Percentiles rank a stretch among this genome's conserved stretches.
These are phyloP conservation scores for Fraxinus paxiana DNA, from an alignment of 305 asterid species.

Conservation along the genomic window DNA sequence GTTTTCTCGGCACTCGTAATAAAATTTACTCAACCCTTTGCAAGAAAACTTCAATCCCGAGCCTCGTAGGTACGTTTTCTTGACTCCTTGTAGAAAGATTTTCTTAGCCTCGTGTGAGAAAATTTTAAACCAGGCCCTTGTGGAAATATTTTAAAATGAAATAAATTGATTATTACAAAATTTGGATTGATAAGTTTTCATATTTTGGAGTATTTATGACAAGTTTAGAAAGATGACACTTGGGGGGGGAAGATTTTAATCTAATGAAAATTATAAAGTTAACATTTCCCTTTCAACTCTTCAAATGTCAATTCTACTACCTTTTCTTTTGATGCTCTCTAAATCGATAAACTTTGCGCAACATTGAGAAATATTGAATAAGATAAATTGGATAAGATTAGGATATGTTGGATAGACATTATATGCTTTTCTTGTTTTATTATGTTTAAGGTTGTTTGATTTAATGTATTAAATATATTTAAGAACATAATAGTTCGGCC, in stretches of 20 bases:
- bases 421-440: not conserved
- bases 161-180: not conserved
- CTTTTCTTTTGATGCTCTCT: not conserved
- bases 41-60: not conserved
- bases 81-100: not conserved
- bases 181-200: not conserved
- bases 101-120: not conserved
- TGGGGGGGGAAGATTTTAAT: too few species aligned
- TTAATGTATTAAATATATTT: not conserved
- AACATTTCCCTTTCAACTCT: not conserved
- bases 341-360: not conserved
- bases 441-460: too few species aligned
- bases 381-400: not conserved
- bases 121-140: not conserved
- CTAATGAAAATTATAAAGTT: not conserved
- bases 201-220: not conserved
- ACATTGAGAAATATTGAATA: not conserved
- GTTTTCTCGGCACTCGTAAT: too few species aligned
- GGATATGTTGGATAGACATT: not conserved
- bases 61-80: not conserved
- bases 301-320: not conserved
- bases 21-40: not conserved
- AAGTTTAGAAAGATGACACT: not conserved
- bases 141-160: not conserved
- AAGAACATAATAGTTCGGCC: not conserved